A percentile compares a stretch with the other conserved stretches of the same genome.
Evolutionary conservation across 371 early-diverging fungal species (phyloP).

Genomic region (Mucor racemosus): DNA sequence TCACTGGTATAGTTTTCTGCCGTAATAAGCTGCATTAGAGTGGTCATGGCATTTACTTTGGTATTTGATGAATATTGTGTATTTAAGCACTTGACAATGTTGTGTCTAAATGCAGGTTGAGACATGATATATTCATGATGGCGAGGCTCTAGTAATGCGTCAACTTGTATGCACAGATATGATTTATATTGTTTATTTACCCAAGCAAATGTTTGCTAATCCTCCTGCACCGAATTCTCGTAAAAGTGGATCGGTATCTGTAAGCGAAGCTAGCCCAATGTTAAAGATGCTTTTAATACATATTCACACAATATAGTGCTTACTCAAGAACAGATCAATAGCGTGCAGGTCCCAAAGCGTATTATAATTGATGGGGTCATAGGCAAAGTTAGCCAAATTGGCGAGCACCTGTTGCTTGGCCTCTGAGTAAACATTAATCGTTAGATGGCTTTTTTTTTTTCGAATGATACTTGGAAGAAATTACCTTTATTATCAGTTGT

Average conservation of each 20-base stretch:
- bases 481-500: slow-evolving; percentile 39
- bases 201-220: slow-evolving; percentile 55
- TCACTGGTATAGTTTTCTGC: slow-evolving; percentile 22
- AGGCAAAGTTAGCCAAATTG: slow-evolving; percentile 66
- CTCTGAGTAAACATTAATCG: slow-evolving; percentile 26
- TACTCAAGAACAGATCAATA: slow-evolving; percentile 50
- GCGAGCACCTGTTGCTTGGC: slow-evolving; percentile 60
- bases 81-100: slow-evolving; percentile 29
- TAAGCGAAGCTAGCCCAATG: slow-evolving; percentile 28
- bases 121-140: slow-evolving; percentile 43
- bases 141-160: slow-evolving; percentile 32
- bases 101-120: slow-evolving; percentile 22
- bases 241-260: slow-evolving; percentile 36
- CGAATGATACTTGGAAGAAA: background rate
- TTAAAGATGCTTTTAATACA: background rate
- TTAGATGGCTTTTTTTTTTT: background rate
- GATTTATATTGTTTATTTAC: slow-evolving; percentile 23
- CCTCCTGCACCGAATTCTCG: slow-evolving; percentile 60
- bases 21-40: slow-evolving; percentile 41
- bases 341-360: slow-evolving; percentile 52
- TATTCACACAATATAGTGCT: slow-evolving; percentile 26
- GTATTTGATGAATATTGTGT: slow-evolving; percentile 23
- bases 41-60: slow-evolving; percentile 47
- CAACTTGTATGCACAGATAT: background rate
- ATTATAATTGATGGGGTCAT: slow-evolving; percentile 63